These are phyloP conservation scores for Schizonepeta tenuifolia DNA, from an alignment of 257 asterid genomes.

Conservation along the genomic window DNA sequence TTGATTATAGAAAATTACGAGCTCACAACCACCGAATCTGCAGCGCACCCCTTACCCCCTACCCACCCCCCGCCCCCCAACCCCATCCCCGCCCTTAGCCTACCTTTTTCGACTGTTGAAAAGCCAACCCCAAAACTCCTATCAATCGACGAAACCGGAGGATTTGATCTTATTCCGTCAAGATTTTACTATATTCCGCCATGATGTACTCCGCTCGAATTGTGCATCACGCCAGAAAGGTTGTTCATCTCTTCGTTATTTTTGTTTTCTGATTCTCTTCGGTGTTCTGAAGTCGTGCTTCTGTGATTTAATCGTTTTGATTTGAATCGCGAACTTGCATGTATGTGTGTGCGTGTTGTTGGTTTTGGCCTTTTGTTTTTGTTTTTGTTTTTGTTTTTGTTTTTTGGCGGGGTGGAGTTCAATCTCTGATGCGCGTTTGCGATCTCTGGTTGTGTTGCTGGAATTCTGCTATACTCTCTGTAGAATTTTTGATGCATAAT, in stretches of 20 bases:
- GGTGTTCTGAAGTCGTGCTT: constrained; percentile 10
- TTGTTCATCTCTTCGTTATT: constrained; percentile 21
- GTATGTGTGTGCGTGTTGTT: neutral
- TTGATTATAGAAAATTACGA: neutral
- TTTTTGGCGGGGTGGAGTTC: constrained; percentile 11
- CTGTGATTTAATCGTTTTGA: constrained; percentile 19
- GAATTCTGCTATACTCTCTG: constrained; percentile 12
- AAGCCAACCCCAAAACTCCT: constrained; percentile 29
- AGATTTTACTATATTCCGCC: constrained; percentile 32
- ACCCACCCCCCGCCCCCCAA: neutral
- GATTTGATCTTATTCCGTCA: constrained; percentile 35
- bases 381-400: neutral
- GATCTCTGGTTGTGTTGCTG: constrained; percentile 32
- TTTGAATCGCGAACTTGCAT: constrained; percentile 21
- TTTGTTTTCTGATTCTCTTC: neutral
- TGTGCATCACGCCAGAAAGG: constrained; percentile 71
- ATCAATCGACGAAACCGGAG: neutral
- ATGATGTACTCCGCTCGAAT: constrained; percentile 65
- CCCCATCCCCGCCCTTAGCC: constrained; percentile 15
- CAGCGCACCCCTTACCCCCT: constrained; percentile 10
- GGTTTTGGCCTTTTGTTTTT: neutral
- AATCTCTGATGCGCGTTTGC: constrained; percentile 23
- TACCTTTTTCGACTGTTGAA: constrained; percentile 38
- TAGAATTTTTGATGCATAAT: constrained; percentile 1
- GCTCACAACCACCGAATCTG: constrained; percentile 13